These are phyloP conservation scores for Exophiala mesophila DNA, from an alignment of 2,329 filamentous ascomycete species.

Conservation along the genomic window DNA sequence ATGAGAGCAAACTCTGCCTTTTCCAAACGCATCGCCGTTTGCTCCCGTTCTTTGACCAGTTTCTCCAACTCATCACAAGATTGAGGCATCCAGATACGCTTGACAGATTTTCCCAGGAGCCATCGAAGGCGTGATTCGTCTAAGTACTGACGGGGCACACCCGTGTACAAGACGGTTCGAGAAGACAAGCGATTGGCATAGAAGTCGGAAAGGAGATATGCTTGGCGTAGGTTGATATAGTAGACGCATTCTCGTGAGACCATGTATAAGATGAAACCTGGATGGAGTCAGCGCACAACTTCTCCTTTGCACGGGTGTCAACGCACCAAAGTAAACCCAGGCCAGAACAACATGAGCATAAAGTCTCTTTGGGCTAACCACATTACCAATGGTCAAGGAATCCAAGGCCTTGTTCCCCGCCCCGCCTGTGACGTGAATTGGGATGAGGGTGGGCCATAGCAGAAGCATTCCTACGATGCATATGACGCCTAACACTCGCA, in stretches of 20 bases:
- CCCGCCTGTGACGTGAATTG: conserved; percentile 79
- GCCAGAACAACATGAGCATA: conserved; percentile 74
- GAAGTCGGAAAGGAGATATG: conserved; percentile 78
- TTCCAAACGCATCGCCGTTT: conserved; percentile 72
- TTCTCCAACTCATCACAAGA: conserved; percentile 72
- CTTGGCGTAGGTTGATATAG: conserved; percentile 86
- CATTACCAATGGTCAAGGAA: conserved; percentile 72
- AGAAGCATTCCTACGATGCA: conserved; percentile 77
- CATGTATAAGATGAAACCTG: conserved; percentile 72
- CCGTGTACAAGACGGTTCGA: conserved; percentile 80
- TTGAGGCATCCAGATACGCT: conserved; percentile 74
- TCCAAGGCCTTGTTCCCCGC: conserved; percentile 65
- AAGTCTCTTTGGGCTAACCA: conserved; percentile 58
- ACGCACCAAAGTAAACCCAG: conserved; percentile 69
- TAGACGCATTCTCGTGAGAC: conserved; percentile 82
- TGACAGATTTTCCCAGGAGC: conserved; percentile 76
- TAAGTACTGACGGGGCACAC: conserved; percentile 72
- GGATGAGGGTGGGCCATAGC: conserved; percentile 83
- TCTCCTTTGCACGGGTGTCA: background rate
- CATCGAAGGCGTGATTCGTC: conserved; percentile 68
- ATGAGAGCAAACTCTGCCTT: conserved; percentile 79
- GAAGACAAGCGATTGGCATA: conserved; percentile 83
- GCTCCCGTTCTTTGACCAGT: conserved; percentile 72
- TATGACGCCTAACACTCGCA: conserved; percentile 71
- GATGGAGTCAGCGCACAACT: conserved; percentile 10